A percentile compares a stretch with the other conserved stretches of the same genome.
These are phyloP conservation scores for Linum trigynum DNA, from an alignment of 345 rosid genomes.

Conservation along the genomic window DNA sequence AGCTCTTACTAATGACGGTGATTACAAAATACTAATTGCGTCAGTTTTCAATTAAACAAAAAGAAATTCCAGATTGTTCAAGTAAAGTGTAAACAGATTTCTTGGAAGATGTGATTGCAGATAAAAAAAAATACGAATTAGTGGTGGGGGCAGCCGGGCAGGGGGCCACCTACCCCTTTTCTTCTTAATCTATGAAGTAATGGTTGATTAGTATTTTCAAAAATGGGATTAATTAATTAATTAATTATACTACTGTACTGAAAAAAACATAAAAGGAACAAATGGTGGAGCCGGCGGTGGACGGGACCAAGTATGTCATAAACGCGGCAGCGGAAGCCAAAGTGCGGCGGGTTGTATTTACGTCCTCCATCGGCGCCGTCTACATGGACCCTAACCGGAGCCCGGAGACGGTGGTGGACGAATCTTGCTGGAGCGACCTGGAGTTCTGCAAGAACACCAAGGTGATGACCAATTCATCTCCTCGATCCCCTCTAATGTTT, in stretches of 20 bases:
- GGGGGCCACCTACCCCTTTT: no score
- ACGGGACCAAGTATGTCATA: constrained; percentile 74
- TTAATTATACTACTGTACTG: neutral
- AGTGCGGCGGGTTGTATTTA: constrained; percentile 80
- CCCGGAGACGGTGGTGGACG: constrained; percentile 68
- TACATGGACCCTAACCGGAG: constrained; percentile 82
- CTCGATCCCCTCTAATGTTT: neutral
- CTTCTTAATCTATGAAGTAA: no score
- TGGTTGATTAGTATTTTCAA: no score
- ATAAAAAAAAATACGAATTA: no score
- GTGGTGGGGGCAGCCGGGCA: no score
- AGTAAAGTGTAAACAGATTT: no score
- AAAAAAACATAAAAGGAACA: constrained; percentile 40
- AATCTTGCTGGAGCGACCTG: constrained; percentile 94
- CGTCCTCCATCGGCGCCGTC: constrained; percentile 87
- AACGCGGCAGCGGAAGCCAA: constrained; percentile 75
- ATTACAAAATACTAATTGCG: no score
- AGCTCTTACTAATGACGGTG: no score
- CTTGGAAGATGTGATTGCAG: no score
- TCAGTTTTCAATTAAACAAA: no score
- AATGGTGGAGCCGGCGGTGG: constrained; percentile 97
- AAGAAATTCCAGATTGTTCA: no score
- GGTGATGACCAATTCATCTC: constrained; percentile 23
- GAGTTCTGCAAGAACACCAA: constrained; percentile 91
- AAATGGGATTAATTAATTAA: no score